Evolutionary conservation across 2,329 filamentous ascomycete genomes (phyloP).

Genomic region (Aspergillus novoparasiticus): DNA sequence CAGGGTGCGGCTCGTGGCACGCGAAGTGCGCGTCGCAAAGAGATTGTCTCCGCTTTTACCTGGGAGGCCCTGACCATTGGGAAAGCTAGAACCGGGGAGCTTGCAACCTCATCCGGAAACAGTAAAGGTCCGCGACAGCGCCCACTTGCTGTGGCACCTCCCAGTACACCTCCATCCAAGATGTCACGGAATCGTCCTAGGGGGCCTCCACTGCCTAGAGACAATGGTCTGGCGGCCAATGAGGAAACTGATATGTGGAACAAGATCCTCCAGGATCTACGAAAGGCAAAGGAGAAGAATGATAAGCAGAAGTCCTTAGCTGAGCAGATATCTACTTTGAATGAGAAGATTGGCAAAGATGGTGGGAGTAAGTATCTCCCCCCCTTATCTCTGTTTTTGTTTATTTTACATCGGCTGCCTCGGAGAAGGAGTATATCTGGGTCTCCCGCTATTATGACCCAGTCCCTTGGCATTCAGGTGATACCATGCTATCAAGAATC

Average conservation of each 20-base stretch:
- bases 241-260: slow-evolving; percentile 51
- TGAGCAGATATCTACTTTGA: slow-evolving; percentile 44
- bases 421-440: neutral
- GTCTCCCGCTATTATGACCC: neutral
- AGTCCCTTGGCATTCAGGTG: neutral
- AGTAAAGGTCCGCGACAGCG: slow-evolving; percentile 8
- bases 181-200: slow-evolving; percentile 49
- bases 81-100: slow-evolving; percentile 14
- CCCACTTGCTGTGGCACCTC: slow-evolving; percentile 1
- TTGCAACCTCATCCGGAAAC: slow-evolving; percentile 10
- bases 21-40: slow-evolving; percentile 21
- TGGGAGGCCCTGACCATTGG: slow-evolving; percentile 32
- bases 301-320: slow-evolving; percentile 44
- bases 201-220: slow-evolving; percentile 38
- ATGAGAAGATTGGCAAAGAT: slow-evolving; percentile 48
- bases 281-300: slow-evolving; percentile 48
- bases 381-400: neutral
- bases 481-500: neutral
- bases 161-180: slow-evolving; percentile 3
- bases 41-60: slow-evolving; percentile 26
- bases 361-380: slow-evolving; percentile 42
- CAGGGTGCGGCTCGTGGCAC: slow-evolving; percentile 29
- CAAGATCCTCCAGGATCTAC: slow-evolving; percentile 45
- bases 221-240: slow-evolving; percentile 47
- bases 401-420: neutral